Evolutionary conservation across 1,284 basidiomycete genomes (phyloP).

Genomic region (Meira nashicola): DNA sequence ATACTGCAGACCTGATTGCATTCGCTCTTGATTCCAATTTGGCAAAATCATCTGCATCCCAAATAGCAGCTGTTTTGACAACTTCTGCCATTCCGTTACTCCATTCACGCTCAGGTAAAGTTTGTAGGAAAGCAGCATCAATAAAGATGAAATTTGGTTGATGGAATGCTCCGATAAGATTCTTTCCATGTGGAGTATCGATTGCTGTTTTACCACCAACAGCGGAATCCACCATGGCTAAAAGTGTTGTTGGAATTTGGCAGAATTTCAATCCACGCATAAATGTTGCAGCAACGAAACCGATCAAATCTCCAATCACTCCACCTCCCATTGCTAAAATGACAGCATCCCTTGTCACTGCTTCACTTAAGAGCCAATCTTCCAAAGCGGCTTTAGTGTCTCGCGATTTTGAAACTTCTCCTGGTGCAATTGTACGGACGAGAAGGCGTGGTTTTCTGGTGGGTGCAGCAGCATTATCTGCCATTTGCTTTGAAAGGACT

Average conservation of each 20-base stretch:
- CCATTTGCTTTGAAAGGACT: conserved; percentile 25
- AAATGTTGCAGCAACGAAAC: conserved; percentile 96
- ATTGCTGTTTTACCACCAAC: conserved; percentile 98
- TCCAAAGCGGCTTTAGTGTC: conserved; percentile 89
- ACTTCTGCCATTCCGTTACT: conserved; percentile 99
- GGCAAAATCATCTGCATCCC: conserved; percentile 49
- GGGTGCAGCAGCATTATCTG: not conserved
- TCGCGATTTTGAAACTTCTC: conserved; percentile 86
- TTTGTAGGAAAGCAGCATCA: conserved; percentile 90
- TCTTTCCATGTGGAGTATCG: conserved; percentile 93
- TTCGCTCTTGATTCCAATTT: conserved; percentile 48
- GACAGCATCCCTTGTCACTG: conserved; percentile 88
- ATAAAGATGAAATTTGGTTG: conserved; percentile 97
- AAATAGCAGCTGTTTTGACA: conserved; percentile 63
- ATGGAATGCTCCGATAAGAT: conserved; percentile 97
- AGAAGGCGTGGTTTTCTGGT: conserved; percentile 63
- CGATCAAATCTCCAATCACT: conserved; percentile 88
- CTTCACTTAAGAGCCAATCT: conserved; percentile 82
- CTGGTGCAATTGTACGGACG: conserved; percentile 74
- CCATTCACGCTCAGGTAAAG: conserved; percentile 85
- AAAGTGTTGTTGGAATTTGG: conserved; percentile 91
- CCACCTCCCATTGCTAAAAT: conserved; percentile 90
- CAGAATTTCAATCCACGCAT: conserved; percentile 74
- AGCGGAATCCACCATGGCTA: conserved; percentile 97
- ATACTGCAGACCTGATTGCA: conserved; percentile 46